phyloP scores from a whole-genome alignment of 805 yeast genomes.

The Spathaspora sp. region DNA sequence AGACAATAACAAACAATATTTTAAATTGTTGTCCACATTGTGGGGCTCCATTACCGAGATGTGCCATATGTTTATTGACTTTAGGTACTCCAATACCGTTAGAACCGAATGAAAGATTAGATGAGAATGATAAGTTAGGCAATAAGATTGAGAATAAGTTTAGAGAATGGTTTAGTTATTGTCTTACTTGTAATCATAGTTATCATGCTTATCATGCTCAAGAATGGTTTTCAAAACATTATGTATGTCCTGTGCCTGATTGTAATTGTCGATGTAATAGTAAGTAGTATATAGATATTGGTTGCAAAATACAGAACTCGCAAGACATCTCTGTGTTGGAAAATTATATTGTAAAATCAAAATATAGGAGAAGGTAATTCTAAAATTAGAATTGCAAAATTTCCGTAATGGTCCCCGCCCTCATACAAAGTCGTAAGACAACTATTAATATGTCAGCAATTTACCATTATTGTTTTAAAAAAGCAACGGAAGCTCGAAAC shows the following conservation, averaged over 20 bases:
- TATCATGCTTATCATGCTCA: slow-evolving; percentile 95
- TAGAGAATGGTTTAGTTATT: slow-evolving; percentile 87
- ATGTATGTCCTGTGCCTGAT: slow-evolving; percentile 91
- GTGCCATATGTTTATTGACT: slow-evolving; percentile 82
- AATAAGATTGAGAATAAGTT: slow-evolving; percentile 41
- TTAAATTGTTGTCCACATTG: slow-evolving; percentile 69
- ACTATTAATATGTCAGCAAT: too few relatives aligned
- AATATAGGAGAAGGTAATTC: background rate
- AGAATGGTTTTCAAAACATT: slow-evolving; percentile 89
- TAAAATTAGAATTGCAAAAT: background rate
- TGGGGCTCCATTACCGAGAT: slow-evolving; percentile 82
- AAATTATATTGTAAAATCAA: too few relatives aligned
- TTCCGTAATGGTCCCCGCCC: too few relatives aligned
- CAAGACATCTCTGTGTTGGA: too few relatives aligned
- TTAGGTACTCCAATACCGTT: slow-evolving; percentile 64
- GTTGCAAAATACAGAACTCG: background rate
- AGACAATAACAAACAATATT: slow-evolving; percentile 15
- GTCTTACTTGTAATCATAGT: slow-evolving; percentile 88
- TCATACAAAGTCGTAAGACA: too few relatives aligned
- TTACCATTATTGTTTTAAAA: too few relatives aligned
- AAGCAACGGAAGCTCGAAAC: too few relatives aligned
- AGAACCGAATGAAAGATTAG: slow-evolving; percentile 27
- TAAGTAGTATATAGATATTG: slow-evolving; percentile 20
- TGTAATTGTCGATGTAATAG: slow-evolving; percentile 81
- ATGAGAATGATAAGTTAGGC: slow-evolving; percentile 16